Evolutionary conservation across 2,329 filamentous ascomycete species (phyloP).

Genomic region (Parastagonospora nodorum): DNA sequence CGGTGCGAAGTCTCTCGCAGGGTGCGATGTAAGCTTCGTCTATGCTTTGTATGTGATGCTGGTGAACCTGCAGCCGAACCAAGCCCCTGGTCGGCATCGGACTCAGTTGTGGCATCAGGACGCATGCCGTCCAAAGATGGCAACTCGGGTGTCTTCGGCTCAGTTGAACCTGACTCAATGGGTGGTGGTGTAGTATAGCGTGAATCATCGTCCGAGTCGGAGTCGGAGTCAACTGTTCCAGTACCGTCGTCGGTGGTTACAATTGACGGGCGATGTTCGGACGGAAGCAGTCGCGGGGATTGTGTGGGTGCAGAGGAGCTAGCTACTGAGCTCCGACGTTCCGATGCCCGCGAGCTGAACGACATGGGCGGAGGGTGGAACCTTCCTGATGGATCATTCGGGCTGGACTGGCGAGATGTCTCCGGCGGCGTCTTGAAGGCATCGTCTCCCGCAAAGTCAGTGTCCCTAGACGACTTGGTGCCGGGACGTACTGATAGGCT

Average conservation of each 20-base stretch:
- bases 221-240: slow-evolving; percentile 28
- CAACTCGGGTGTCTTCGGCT: slow-evolving; percentile 32
- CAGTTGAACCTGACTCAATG: slow-evolving; percentile 25
- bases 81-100: slow-evolving; percentile 35
- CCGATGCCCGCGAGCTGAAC: slow-evolving; percentile 37
- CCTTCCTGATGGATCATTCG: slow-evolving; percentile 32
- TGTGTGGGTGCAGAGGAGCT: slow-evolving; percentile 42
- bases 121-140: slow-evolving; percentile 27
- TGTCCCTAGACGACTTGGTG: slow-evolving; percentile 45
- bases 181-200: slow-evolving; percentile 41
- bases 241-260: slow-evolving; percentile 39
- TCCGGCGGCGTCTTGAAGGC: slow-evolving; percentile 54
- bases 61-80: slow-evolving; percentile 43
- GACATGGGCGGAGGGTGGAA: slow-evolving; percentile 41
- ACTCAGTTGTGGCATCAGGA: slow-evolving; percentile 32
- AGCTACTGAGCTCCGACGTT: slow-evolving; percentile 37
- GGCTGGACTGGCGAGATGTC: slow-evolving; percentile 44
- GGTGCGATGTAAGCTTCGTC: slow-evolving; percentile 87
- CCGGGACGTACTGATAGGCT: slow-evolving; percentile 34
- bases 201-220: slow-evolving; percentile 27
- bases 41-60: slow-evolving; percentile 69
- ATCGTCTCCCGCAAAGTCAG: slow-evolving; percentile 46
- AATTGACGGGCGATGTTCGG: slow-evolving; percentile 41
- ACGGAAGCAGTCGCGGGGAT: slow-evolving; percentile 38
- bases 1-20: slow-evolving; percentile 76